Conservation (phyloP, 345 rosid genomes). For the Euclidium syriacum region DNA sequence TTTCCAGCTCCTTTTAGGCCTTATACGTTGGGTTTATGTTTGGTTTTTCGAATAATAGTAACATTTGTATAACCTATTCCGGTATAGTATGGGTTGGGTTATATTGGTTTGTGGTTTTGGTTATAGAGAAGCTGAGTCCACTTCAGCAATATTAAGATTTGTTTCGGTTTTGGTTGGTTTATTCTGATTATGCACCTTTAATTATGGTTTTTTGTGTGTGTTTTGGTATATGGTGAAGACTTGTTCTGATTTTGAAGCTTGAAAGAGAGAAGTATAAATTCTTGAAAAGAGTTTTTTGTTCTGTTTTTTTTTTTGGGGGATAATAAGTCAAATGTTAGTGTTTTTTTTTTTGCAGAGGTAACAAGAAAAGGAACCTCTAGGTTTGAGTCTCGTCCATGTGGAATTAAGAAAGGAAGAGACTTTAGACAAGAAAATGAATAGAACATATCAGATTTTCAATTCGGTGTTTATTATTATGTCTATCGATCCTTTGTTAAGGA, state of each 20-base stretch:
- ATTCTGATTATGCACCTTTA: no score
- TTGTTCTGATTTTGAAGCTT: no score
- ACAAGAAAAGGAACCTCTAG: no score
- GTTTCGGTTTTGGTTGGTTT: no score
- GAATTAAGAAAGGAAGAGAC: constrained; percentile 18
- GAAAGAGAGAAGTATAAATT: background rate
- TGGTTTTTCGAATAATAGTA: background rate
- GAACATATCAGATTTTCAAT: constrained; percentile 12
- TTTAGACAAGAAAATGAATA: constrained; percentile 16
- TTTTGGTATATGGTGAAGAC: background rate
- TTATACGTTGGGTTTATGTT: background rate
- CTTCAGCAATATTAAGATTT: no score
- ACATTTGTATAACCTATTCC: background rate
- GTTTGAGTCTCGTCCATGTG: constrained; percentile 13
- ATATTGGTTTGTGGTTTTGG: background rate
- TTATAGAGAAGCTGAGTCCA: background rate
- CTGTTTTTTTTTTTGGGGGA: background rate
- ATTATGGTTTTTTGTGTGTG: background rate
- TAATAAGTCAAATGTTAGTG: no score
- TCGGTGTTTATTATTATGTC: constrained; percentile 11
- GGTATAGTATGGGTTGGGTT: background rate
- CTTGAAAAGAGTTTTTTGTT: background rate
- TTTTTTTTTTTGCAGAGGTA: constrained; percentile 6
- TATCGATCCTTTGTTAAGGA: background rate
- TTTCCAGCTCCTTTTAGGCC: constrained; percentile 8